phyloP scores from a whole-genome alignment of 1,284 basidiomycete species.

The Cutaneotrichosporon mucoides region DNA sequence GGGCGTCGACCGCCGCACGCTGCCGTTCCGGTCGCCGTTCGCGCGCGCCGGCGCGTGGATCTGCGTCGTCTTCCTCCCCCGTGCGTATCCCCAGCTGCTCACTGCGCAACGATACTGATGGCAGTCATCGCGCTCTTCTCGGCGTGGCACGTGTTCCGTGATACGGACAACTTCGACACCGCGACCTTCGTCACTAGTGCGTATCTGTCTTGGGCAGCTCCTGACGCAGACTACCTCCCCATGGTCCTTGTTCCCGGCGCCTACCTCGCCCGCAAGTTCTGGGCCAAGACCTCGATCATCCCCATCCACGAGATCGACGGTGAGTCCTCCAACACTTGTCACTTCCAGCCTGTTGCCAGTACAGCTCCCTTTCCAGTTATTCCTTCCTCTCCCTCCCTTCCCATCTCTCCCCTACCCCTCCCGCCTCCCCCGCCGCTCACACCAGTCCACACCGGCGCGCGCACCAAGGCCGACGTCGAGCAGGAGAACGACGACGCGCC shows the following conservation, averaged over 20 bases:
- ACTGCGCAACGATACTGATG: too few relatives aligned
- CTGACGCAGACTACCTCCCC: slow-evolving; percentile 6
- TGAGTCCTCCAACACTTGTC: background rate
- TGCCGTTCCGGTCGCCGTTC: background rate
- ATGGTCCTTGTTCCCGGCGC: slow-evolving; percentile 2
- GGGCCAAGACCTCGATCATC: slow-evolving; percentile 1
- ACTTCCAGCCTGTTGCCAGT: too few relatives aligned
- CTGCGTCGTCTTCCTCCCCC: background rate
- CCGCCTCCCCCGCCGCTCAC: background rate
- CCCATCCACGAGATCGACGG: background rate
- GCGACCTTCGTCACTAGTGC: slow-evolving; percentile 4
- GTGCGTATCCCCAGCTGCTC: background rate
- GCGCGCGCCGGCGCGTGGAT: slow-evolving; percentile 1
- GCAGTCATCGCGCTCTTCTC: slow-evolving; percentile 8
- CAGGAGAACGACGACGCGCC: background rate
- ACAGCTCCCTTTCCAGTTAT: too few relatives aligned
- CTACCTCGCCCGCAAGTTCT: slow-evolving; percentile 6
- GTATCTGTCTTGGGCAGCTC: background rate
- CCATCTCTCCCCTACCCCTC: too few relatives aligned
- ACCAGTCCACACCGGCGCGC: background rate
- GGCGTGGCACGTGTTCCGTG: slow-evolving; percentile 4
- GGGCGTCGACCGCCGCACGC: background rate
- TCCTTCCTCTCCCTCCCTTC: too few relatives aligned
- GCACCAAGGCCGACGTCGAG: background rate
- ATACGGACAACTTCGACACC: background rate